A percentile compares a stretch with the other conserved stretches of the same genome.
Evolutionary conservation across 2,329 filamentous ascomycete genomes (phyloP).

Genomic region (Trichothecium sympodiale): DNA sequence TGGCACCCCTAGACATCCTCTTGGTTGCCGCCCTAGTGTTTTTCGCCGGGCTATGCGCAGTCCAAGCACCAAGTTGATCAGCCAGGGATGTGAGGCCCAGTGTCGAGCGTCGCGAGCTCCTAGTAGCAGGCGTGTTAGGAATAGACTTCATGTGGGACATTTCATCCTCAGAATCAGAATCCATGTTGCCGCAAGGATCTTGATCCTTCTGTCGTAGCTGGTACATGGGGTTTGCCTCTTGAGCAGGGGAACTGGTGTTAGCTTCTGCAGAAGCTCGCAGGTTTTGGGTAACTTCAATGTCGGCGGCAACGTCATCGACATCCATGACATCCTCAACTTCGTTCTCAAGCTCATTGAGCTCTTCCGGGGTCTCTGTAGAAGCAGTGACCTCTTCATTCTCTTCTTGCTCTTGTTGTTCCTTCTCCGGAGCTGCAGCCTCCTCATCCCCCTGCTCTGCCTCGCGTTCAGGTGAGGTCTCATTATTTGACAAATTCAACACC

Average conservation of each 20-base stretch:
- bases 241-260: neutral
- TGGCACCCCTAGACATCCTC: neutral
- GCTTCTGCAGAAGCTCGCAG: slow-evolving; percentile 1
- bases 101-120: slow-evolving; percentile 17
- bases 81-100: slow-evolving; percentile 54
- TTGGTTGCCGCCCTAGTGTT: slow-evolving; percentile 21
- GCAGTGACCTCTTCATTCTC: slow-evolving; percentile 9
- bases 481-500: neutral
- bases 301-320: slow-evolving; percentile 9
- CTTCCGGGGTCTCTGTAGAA: slow-evolving; percentile 6
- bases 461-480: neutral
- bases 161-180: slow-evolving; percentile 48
- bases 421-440: slow-evolving; percentile 3
- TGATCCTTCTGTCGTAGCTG: slow-evolving; percentile 37
- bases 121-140: slow-evolving; percentile 31
- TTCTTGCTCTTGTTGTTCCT: slow-evolving; percentile 7
- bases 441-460: neutral
- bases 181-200: slow-evolving; percentile 27
- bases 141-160: slow-evolving; percentile 17
- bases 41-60: slow-evolving; percentile 44
- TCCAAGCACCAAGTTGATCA: slow-evolving; percentile 51
- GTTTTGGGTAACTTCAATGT: no score
- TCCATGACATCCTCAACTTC: slow-evolving; percentile 12
- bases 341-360: slow-evolving; percentile 5
- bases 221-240: slow-evolving; percentile 12